phyloP scores from a whole-genome alignment of 768 basidiomycete genomes.

The Boletus reticulatus region DNA sequence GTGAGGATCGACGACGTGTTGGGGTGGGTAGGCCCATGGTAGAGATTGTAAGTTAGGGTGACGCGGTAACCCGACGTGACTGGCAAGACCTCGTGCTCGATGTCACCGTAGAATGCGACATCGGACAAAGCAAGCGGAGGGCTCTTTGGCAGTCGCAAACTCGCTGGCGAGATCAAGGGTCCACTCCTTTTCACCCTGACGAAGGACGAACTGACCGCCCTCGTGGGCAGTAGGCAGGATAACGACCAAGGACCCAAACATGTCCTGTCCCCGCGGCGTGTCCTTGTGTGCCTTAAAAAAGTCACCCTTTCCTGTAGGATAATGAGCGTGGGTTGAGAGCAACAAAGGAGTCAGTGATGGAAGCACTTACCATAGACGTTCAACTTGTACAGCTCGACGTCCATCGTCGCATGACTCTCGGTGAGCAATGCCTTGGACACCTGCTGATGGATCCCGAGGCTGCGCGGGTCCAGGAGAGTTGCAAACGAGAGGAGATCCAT shows the following conservation, averaged over 20 bases:
- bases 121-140: conserved; percentile 34
- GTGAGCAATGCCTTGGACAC: conserved; percentile 3
- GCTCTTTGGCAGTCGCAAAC: not conserved
- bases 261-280: conserved; percentile 37
- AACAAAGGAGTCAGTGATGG: not conserved
- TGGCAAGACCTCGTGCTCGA: conserved; percentile 45
- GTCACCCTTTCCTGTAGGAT: not conserved
- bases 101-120: conserved; percentile 42
- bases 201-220: conserved; percentile 12
- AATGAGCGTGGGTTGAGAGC: not conserved
- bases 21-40: not conserved
- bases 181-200: conserved; percentile 2
- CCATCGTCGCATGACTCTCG: not conserved
- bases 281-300: conserved; percentile 13
- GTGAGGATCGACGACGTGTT: not conserved
- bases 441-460: not conserved
- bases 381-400: conserved; percentile 42
- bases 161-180: not conserved
- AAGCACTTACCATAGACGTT: conserved; percentile 42
- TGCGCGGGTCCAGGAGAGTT: not conserved
- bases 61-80: conserved; percentile 43
- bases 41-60: conserved; percentile 44
- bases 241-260: conserved; percentile 54
- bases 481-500: conserved; percentile 38
- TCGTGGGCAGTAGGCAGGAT: conserved; percentile 39